phyloP scores from a whole-genome alignment of 2,329 filamentous ascomycete genomes.

The Bimuria novae-zelandiae region DNA sequence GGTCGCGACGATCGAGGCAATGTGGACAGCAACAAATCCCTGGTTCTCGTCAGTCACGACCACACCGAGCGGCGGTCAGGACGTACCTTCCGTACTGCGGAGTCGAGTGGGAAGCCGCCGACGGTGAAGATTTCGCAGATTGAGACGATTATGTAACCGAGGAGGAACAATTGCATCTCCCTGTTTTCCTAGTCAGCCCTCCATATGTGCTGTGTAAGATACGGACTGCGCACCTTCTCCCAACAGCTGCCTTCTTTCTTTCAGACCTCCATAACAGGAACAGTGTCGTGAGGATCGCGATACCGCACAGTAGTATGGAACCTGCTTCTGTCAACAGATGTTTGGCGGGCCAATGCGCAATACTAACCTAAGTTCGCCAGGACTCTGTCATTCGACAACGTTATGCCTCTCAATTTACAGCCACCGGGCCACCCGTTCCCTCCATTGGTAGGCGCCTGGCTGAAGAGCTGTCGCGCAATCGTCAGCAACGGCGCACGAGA shows the following conservation, averaged over 20 bases:
- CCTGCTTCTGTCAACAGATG: constrained; percentile 57
- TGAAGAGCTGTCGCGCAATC: constrained; percentile 63
- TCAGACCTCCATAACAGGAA: constrained; percentile 81
- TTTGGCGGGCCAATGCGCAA: constrained; percentile 9
- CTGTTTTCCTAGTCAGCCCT: constrained; percentile 56
- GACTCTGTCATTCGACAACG: constrained; percentile 64
- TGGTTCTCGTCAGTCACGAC: constrained; percentile 42
- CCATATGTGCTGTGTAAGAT: neutral
- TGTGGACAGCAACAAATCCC: constrained; percentile 88
- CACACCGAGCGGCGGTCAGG: neutral
- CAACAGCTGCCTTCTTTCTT: constrained; percentile 89
- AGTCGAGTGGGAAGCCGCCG: constrained; percentile 79
- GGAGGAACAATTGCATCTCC: constrained; percentile 94
- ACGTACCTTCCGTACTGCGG: constrained; percentile 72
- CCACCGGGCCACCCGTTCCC: constrained; percentile 63
- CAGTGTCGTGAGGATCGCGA: constrained; percentile 71
- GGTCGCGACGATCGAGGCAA: constrained; percentile 86
- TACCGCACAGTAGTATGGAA: constrained; percentile 80
- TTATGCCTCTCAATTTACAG: constrained; percentile 77
- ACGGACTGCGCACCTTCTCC: constrained; percentile 69
- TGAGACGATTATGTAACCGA: constrained; percentile 82
- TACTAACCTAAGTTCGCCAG: constrained; percentile 81
- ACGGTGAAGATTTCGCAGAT: constrained; percentile 98
- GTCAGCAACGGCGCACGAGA: constrained; percentile 34
- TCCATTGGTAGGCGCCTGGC: constrained; percentile 61